phyloP scores from a whole-genome alignment of 805 yeast genomes.

The Saturnispora sanitii region DNA sequence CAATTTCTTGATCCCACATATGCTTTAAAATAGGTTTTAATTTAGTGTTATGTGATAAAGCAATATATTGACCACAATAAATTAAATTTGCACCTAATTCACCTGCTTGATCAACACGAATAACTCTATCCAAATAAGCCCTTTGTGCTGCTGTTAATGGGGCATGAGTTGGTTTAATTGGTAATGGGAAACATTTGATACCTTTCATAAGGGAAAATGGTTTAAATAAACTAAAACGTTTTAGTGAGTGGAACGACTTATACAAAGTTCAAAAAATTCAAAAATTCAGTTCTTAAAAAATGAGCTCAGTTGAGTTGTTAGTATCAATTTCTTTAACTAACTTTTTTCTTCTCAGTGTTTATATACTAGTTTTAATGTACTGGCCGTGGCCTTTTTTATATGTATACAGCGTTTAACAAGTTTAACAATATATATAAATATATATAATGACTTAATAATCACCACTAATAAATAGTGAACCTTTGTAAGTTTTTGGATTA shows the following conservation, averaged over 20 bases:
- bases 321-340: background rate
- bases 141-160: conserved; percentile 40
- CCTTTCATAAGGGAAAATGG: background rate
- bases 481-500: too few relatives aligned
- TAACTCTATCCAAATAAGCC: conserved; percentile 61
- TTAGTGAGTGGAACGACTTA: background rate
- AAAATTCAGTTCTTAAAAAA: background rate
- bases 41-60: conserved; percentile 61
- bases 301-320: too few relatives aligned
- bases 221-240: background rate
- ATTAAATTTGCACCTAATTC: conserved; percentile 93
- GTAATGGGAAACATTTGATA: conserved; percentile 1
- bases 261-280: too few relatives aligned
- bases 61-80: conserved; percentile 81
- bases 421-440: too few relatives aligned
- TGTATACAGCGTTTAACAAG: too few relatives aligned
- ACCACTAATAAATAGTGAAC: too few relatives aligned
- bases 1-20: conserved; percentile 98
- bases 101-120: conserved; percentile 96
- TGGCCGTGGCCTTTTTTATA: too few relatives aligned
- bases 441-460: too few relatives aligned
- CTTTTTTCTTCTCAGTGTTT: background rate
- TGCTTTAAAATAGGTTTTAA: conserved; percentile 74
- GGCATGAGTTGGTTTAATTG: conserved; percentile 19
- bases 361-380: too few relatives aligned